Evolutionary conservation across 108 stramenopile species (phyloP).

Genomic region (Schizochytrium sp.): DNA sequence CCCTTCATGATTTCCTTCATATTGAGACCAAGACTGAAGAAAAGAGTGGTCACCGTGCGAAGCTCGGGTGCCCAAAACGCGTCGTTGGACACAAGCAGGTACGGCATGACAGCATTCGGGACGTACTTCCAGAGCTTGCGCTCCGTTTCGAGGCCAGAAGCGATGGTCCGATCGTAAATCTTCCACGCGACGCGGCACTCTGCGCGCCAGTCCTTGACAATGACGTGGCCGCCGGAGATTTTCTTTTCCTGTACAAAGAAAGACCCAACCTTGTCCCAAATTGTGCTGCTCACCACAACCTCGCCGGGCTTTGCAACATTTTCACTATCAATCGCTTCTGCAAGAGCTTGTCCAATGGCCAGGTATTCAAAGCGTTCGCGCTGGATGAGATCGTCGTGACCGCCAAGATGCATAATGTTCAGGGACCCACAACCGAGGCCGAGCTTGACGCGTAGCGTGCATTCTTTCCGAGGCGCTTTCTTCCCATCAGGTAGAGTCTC

Average conservation of each 20-base stretch:
- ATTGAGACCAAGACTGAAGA: conserved; percentile 46
- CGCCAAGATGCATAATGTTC: conserved; percentile 8
- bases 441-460: neutral
- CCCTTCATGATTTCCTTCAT: conserved; percentile 38
- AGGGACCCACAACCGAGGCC: neutral
- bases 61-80: conserved; percentile 50
- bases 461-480: neutral
- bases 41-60: conserved; percentile 39
- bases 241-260: neutral
- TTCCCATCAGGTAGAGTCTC: neutral
- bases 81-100: neutral
- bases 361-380: conserved; percentile 38
- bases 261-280: conserved; percentile 22
- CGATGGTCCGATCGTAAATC: neutral
- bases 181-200: neutral
- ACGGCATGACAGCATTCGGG: conserved; percentile 18
- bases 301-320: conserved; percentile 35
- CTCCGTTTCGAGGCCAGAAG: neutral
- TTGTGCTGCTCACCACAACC: conserved; percentile 30
- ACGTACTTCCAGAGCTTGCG: conserved; percentile 21
- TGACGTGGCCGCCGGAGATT: neutral
- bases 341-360: conserved; percentile 40
- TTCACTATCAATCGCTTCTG: conserved; percentile 41
- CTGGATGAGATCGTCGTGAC: conserved; percentile 3
- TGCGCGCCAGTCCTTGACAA: neutral